Evolutionary conservation across 768 basidiomycete genomes (phyloP), one percentile per base, ranked within the genome.

Genomic region (Boletellus ananiceps): DNA sequence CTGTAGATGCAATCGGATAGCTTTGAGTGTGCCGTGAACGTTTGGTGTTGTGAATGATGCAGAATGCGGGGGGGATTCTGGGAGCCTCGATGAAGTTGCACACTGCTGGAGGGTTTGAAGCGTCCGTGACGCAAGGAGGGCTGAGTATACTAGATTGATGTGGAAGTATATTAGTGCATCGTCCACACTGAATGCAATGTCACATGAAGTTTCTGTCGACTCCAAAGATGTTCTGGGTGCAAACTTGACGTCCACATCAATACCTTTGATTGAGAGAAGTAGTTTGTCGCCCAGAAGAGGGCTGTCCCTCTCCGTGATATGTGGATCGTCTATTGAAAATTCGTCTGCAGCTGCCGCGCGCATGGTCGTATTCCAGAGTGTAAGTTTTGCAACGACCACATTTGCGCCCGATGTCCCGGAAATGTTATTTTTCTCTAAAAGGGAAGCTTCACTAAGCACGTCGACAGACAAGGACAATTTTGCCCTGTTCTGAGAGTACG

Each of bases 121-220:
- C 2, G 80, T 81, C 40, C 77, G 75, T 8, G 74, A 43, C 9
- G 83, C 87, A 41, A 91, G 75, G 37, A 93, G 70, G 14, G 73
- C 57, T 57, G 81, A 83, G 62, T 93, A 93, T 27, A 84, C 70
- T 61, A 86, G 82, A 14, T 80, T 78, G 47, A 89, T 66, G 57
- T 81, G 77, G 51, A 90, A 73, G 38, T 70, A 71, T 6, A 73
- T 71, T 32, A 74, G 71, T 27, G 83, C 64, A 44, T 75, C 73
- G 14, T 83, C 80, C 16, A 87, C 67, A n/a, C 69, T 59, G 13
- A 82, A 61, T 1, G 73, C 68, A 18, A 80, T 57, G 4, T 78
- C 71, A 46, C 75, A 79, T 11, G 58, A 48, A 18, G 61, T 50
- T 40, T 40, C 46, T 33, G 50, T 44, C 11, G 52, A 51, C 43